These are phyloP conservation scores for Wickerhamiella siamensis DNA, from an alignment of 805 yeast genomes.

Conservation along the genomic window DNA sequence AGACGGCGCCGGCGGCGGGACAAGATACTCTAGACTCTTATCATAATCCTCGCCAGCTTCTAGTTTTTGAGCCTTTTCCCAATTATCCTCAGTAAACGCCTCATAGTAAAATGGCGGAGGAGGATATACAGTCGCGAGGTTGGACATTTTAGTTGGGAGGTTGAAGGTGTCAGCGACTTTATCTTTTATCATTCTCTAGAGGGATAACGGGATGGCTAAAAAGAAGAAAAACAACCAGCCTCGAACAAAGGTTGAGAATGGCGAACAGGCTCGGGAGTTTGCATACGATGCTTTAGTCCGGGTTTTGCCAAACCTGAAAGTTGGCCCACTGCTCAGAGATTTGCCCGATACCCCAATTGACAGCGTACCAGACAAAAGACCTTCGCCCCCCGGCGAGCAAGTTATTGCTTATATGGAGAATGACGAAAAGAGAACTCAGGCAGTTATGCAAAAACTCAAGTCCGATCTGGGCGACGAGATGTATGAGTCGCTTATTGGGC, in stretches of 20 bases:
- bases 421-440: not conserved
- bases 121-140: slow-evolving; percentile 65
- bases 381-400: not conserved
- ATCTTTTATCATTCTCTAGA: no score
- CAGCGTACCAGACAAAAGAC: not conserved
- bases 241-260: slow-evolving; percentile 1
- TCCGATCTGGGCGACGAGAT: slow-evolving; percentile 1
- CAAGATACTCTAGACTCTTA: slow-evolving; percentile 15
- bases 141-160: no score
- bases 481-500: not conserved
- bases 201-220: slow-evolving; percentile 5
- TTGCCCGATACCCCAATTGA: not conserved
- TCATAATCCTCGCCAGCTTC: slow-evolving; percentile 6
- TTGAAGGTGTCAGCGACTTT: no score
- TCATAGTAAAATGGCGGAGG: slow-evolving; percentile 82
- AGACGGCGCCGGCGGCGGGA: slow-evolving; percentile 26
- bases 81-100: slow-evolving; percentile 54
- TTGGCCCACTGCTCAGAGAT: not conserved
- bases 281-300: not conserved
- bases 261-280: not conserved
- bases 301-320: not conserved
- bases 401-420: not conserved
- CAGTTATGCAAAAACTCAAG: not conserved
- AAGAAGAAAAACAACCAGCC: slow-evolving; percentile 8
- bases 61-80: slow-evolving; percentile 14